These are phyloP conservation scores for Candida saitoana DNA, from an alignment of 805 yeast species.

Conservation along the genomic window DNA sequence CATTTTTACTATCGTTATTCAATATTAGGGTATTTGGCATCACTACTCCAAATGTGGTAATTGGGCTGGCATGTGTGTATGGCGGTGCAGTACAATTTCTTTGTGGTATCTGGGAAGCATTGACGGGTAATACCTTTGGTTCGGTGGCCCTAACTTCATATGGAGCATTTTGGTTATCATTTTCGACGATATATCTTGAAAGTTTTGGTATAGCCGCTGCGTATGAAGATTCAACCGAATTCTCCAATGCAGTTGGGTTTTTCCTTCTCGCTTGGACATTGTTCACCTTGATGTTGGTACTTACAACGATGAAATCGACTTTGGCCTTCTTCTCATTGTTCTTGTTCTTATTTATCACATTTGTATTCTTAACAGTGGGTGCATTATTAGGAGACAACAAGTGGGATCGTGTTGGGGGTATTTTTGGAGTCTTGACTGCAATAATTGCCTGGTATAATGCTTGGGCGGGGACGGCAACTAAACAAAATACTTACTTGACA, in stretches of 20 bases:
- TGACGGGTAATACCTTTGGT: conserved; percentile 63
- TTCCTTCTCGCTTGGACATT: conserved; percentile 60
- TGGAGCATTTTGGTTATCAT: conserved; percentile 71
- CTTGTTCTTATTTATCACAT: conserved; percentile 50
- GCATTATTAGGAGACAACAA: conserved; percentile 42
- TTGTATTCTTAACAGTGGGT: conserved; percentile 50
- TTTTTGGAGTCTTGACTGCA: conserved; percentile 53
- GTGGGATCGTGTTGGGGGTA: conserved; percentile 57
- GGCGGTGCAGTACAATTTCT: conserved; percentile 59
- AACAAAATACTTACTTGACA: conserved; percentile 54
- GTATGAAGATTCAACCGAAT: conserved; percentile 36
- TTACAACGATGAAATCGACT: conserved; percentile 62
- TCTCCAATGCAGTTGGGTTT: conserved; percentile 53
- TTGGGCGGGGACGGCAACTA: conserved; percentile 57
- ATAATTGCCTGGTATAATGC: conserved; percentile 61
- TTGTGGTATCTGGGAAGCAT: conserved; percentile 67
- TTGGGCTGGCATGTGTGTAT: conserved; percentile 56
- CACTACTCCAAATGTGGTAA: conserved; percentile 47
- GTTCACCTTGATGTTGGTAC: conserved; percentile 51
- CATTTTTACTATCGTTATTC: conserved; percentile 54
- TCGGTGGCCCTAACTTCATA: conserved; percentile 58
- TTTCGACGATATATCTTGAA: conserved; percentile 53
- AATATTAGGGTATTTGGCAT: conserved; percentile 56
- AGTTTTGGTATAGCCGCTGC: conserved; percentile 60
- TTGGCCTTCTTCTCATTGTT: conserved; percentile 58